Base-by-base conservation (phyloP, 108 stramenopile genomes). In the Cafeteria roenbergensis region DNA sequence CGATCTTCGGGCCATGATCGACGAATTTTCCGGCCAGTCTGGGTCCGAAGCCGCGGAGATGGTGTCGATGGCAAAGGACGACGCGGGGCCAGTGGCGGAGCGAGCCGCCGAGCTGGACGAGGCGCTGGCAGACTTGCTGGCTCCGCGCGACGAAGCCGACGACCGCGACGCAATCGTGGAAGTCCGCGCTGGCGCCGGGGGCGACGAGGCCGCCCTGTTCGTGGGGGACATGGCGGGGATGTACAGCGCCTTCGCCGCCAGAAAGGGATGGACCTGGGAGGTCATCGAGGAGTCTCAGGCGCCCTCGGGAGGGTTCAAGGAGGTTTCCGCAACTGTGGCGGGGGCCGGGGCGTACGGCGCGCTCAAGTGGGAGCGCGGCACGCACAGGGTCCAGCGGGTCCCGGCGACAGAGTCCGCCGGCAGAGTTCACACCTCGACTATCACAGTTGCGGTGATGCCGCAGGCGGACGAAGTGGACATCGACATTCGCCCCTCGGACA, bases 381-480 rank as follows among this genome's bases (percentile, higher is more conserved):
- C 93, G 2, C 96, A 98, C 67, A 85, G 96, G 31, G 97, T 99
- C 1, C 97, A 99, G 71, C 80, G 97, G 24, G 92, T 99, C 31
- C 97, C 97, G 20, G 75, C 86, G 56, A 99, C 95, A 66, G 90
- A 94, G 68, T 75, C 71, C 37, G 85, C 87, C 66, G 88, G 89
- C 1, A 71, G 84, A 55, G 81, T 99, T 32, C 97, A 99, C 62
- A 96, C 97, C 1, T 90, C 87, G 51, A 89, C 97, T 17, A 88
- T 86, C 26, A 87, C 90, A 0, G 90, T 99, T 24, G 89, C 86
- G 6, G 92, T 95, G 0, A 73, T 99, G 25, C 92, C 94, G 21
- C 69, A 82, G 64, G 61, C 85, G 26, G 66, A 80, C 34, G 75
- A 88, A 36, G 72, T 68, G 32, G 74, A 81, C 58, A 28, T 78